Base-by-base conservation (phyloP, 2,329 filamentous ascomycete species). In the Xylaria sp. region DNA sequence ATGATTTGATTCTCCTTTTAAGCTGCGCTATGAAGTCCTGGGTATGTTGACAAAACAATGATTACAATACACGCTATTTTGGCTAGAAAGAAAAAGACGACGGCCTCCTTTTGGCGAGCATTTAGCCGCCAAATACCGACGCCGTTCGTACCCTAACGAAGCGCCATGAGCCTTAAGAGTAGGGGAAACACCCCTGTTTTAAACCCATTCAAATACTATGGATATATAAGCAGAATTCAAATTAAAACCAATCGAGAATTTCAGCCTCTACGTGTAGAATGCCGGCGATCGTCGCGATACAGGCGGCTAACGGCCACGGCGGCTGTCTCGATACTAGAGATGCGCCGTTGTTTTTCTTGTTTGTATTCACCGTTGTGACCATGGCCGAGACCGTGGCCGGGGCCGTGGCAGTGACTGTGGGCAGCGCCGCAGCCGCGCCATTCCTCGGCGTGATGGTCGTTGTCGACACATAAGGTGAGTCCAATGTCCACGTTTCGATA, bases 381-480 rank as follows among this genome's bases (percentile, higher is more conserved):
- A 73, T 71, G 20, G 57, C 71, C 6, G 28, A 4, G 28, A 28
- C 28, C 28, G 73, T 71, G 20, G 56, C 70, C 59, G 62, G 74
- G 6, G 73, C 56, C 33, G 58, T 58, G 18, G 72, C 55, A 33
- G 74, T 71, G n/a, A 56, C 70, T 57, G 61, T 74, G 4, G 73
- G 61, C 28, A 72, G 62, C 28, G 74, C 69, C 12, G 64, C 62
- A 18, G 73, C 67, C 3, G 71, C 66, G 25, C 72, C 74, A 66
- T 70, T 68, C 7, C 66, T 72, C 77, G 76, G 15, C 77, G 75
- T 12, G n/a, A 86, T 80, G 6, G 81, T 82, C 0, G 82, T 81
- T 0, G 80, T 83, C 3, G 81, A 79, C 1, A 82, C 84, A 68
- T 86, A 84, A 0, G 86, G 85, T 62, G 81, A 82, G 6, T 76